Conservation (phyloP, 2,329 filamentous ascomycete genomes). For the Orbilia oligospora region DNA sequence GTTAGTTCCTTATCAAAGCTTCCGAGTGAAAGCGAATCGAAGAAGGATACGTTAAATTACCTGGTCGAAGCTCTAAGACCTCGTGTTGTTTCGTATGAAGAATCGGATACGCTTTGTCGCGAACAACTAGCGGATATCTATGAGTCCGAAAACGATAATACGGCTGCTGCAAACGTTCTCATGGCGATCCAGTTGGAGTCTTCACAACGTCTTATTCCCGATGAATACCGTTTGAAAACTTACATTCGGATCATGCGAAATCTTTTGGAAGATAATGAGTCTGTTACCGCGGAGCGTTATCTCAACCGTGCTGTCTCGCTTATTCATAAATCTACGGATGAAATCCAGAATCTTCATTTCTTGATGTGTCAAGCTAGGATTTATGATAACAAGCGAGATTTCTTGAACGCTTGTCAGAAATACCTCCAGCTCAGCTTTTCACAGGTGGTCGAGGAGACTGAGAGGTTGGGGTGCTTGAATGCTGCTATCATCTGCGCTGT, state of each 20-base stretch:
- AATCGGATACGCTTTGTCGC: conserved; percentile 84
- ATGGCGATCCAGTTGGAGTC: conserved; percentile 89
- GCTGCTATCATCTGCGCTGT: conserved; percentile 94
- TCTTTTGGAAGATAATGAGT: conserved; percentile 94
- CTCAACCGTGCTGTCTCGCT: conserved; percentile 96
- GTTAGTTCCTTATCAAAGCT: conserved; percentile 75
- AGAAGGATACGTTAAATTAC: conserved; percentile 81
- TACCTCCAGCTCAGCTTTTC: conserved; percentile 91
- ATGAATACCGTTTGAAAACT: conserved; percentile 84
- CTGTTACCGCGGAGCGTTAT: conserved; percentile 84
- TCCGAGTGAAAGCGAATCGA: conserved; percentile 73
- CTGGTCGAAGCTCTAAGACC: conserved; percentile 78
- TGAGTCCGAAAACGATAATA: conserved; percentile 85
- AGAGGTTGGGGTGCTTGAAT: conserved; percentile 85
- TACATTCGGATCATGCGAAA: conserved; percentile 96
- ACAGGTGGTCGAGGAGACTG: conserved; percentile 83
- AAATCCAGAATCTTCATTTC: conserved; percentile 84
- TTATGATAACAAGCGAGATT: conserved; percentile 88
- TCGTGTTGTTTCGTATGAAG: conserved; percentile 82
- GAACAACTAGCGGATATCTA: conserved; percentile 86
- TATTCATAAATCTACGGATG: conserved; percentile 82
- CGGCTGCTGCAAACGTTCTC: conserved; percentile 81
- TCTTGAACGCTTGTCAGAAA: conserved; percentile 86
- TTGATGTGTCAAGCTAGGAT: conserved; percentile 93
- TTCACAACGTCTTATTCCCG: conserved; percentile 85